Evolutionary conservation across 495 filamentous ascomycete genomes (phyloP).

Genomic region (Xylaria cubensis): DNA sequence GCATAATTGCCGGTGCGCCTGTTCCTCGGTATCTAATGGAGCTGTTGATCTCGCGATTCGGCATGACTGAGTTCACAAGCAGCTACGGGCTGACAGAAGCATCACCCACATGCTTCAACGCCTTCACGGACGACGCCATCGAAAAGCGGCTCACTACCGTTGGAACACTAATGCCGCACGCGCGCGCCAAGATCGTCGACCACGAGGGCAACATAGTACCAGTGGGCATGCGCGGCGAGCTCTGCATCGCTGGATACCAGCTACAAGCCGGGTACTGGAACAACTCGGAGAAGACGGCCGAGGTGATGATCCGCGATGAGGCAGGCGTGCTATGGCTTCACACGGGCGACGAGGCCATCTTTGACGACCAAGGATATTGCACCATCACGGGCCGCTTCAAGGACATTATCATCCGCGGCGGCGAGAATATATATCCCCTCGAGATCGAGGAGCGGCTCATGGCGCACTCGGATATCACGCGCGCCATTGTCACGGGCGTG

Average conservation of each 20-base stretch:
- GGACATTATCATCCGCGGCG: constrained; percentile 70
- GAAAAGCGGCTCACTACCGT: constrained; percentile 66
- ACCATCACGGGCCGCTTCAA: constrained; percentile 69
- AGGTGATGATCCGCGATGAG: constrained; percentile 65
- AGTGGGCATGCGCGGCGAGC: constrained; percentile 64
- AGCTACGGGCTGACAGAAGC: constrained; percentile 78
- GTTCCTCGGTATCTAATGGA: constrained; percentile 71
- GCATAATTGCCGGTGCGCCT: constrained; percentile 72
- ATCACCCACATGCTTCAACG: constrained; percentile 74
- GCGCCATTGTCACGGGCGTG: constrained; percentile 69
- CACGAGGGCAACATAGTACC: constrained; percentile 64
- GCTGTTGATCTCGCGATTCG: constrained; percentile 62
- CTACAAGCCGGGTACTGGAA: constrained; percentile 74
- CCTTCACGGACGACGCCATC: constrained; percentile 68
- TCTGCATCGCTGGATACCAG: constrained; percentile 74
- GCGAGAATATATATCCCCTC: constrained; percentile 70
- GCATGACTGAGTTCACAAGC: constrained; percentile 72
- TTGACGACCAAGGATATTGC: constrained; percentile 68
- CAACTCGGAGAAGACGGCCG: constrained; percentile 71
- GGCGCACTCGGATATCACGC: constrained; percentile 59
- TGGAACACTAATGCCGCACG: constrained; percentile 71
- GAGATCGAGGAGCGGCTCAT: constrained; percentile 74
- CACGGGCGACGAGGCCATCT: constrained; percentile 73
- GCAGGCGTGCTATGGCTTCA: constrained; percentile 68
- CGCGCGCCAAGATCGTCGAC: constrained; percentile 71